Evolutionary conservation across 2,329 filamentous ascomycete genomes (phyloP), one percentile per base, ranked within the genome.

Genomic region (Ophiosphaerella korrae): DNA sequence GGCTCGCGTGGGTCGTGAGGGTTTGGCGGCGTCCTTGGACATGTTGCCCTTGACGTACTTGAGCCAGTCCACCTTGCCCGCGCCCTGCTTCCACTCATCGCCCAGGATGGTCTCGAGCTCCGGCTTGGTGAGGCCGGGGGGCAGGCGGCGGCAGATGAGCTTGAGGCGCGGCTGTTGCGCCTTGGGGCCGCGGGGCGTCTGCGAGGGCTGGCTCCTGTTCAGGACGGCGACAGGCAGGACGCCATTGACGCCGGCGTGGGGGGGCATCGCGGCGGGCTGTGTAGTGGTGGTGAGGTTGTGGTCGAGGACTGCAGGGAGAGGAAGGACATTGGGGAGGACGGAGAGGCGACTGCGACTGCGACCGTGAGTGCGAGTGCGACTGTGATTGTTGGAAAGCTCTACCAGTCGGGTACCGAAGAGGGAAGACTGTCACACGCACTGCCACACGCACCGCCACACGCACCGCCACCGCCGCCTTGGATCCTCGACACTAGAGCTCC

Each of bases 41-140:
- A 93, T 80, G 70, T 96, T 96, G 60, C 88, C 88, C 48, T 81
- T 76, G 50, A 82, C 82, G 71, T 84, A 99, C 42, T 82, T 82
- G 59, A 89, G 80, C 90, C 90, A 97, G 71, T 96, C 92, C 11
- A 95, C 85, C 69, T 87, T 94, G 29, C 90, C 91, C 41, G 83
- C 84, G n/a, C 89, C 89, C 3, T 83, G 65, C 65, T 86, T 89
- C 93, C 93, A 97, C 42, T 92, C 88, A 1, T 87, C 82, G 3
- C 92, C 92, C 11, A 97, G 72, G 7, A 86, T 81, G 12, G 77
- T 74, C 63, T 86, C 80, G 57, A 95, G 93, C 66, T 99, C 94
- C 1, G 81, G 74, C 66, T 90, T 84, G 0, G 89, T 95, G 71
- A 99, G 80, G 7, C 88, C 90, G 1, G 94, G 92, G 8, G 94